Conservation (phyloP, 768 basidiomycete genomes). For the Pleurotus giganteus region DNA sequence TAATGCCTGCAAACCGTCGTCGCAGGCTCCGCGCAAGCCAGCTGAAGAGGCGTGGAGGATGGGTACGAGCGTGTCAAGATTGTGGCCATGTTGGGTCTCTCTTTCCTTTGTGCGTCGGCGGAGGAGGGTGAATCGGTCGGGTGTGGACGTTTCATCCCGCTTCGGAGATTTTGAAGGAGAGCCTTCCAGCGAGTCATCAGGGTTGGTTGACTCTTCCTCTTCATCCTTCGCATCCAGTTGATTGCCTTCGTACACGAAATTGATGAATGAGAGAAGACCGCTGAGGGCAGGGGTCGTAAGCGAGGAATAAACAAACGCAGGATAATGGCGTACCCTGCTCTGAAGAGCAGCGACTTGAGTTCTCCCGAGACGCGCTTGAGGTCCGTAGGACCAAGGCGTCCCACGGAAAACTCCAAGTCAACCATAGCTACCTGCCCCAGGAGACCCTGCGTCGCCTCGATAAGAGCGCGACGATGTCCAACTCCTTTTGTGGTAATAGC, state of each 20-base stretch:
- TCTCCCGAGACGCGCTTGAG: constrained; percentile 37
- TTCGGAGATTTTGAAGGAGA: not conserved
- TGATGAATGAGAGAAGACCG: constrained; percentile 35
- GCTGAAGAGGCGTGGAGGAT: constrained; percentile 35
- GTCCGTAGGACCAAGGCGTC: constrained; percentile 39
- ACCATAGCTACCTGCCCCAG: constrained; percentile 34
- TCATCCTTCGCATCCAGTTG: constrained; percentile 22
- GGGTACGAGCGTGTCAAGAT: constrained; percentile 38
- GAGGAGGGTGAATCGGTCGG: constrained; percentile 28
- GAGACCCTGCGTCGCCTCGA: constrained; percentile 29
- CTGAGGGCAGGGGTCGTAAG: constrained; percentile 15
- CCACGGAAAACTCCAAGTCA: constrained; percentile 41
- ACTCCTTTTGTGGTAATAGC: constrained; percentile 23
- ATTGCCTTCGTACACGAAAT: constrained; percentile 33
- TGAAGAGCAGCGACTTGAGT: constrained; percentile 35
- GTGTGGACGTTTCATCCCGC: constrained; percentile 12
- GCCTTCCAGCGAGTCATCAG: not conserved
- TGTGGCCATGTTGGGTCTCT: constrained; percentile 39
- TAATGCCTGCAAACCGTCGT: constrained; percentile 19
- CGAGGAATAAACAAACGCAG: not conserved
- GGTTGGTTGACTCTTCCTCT: not conserved
- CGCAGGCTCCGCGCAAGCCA: constrained; percentile 31
- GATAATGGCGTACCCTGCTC: constrained; percentile 29
- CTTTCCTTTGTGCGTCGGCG: constrained; percentile 26
- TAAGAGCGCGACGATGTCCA: constrained; percentile 24